Evolutionary conservation across 2,329 filamentous ascomycete genomes (phyloP), one percentile per base, ranked within the genome.

Genomic region (Aspergillus sp.): DNA sequence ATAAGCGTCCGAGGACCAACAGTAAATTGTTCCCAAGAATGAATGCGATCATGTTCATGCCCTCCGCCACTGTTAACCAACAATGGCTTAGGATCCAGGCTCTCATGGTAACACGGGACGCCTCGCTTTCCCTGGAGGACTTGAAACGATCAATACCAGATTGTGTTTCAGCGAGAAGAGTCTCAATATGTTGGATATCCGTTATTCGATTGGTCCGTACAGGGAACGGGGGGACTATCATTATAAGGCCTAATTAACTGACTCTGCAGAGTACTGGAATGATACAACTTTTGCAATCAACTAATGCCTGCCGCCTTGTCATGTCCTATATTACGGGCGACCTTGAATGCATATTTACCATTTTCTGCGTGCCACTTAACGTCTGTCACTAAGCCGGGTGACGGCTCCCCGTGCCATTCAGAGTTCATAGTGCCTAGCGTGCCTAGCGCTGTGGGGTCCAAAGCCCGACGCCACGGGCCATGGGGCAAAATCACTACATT

Each of bases 21-120:
- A 0, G 70, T 66, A 43, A 69, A 66, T 38, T 65, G 59, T 0
- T 55, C 46, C 7, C 48, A 59, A 50, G 75, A 68, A 22, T 62
- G 58, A 3, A 60, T 51, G 7, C 72, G 46, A 50, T 72, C 65
- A 51, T 72, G 68, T 3, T 72, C 72, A 0, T 63, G 51, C 7
- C 64, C 62, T n/a, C 69, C 73, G 6, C 69, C 72, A 5, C 75
- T 61, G 53, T 74, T 72, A 1, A 75, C 70, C 20, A 67, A 19
- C 13, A 60, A 45, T 3, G 53, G 44, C 7, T 27, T 47, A 7
- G 57, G 32, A 12, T n/a, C 47, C 17, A 51, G 17, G 4, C 52
- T 51, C 7, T 49, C 38, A 5, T 43, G 44, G 15, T 55, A 6
- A 51, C 42, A 9, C 57, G 49, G 39, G 15, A 27, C 1, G 41